These are phyloP conservation scores for Kickxella alabastrina DNA, from an alignment of 192 early-diverging fungal species.

Conservation along the genomic window DNA sequence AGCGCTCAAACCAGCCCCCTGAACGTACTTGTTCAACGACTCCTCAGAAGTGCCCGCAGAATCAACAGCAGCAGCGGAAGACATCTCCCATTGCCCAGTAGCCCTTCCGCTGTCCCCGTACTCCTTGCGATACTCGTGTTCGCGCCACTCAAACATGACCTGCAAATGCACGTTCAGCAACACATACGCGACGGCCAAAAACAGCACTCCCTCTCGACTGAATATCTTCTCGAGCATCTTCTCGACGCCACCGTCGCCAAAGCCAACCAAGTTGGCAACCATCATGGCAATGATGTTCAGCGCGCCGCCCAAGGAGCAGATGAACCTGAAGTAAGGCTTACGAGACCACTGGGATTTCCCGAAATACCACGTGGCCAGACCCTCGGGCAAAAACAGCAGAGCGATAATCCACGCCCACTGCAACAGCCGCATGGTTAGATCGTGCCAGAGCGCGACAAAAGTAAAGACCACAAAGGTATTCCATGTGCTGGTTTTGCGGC, in stretches of 20 bases:
- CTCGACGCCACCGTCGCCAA: slow-evolving; percentile 83
- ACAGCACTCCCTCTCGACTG: slow-evolving; percentile 39
- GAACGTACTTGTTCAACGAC: too few species aligned
- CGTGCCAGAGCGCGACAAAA: slow-evolving; percentile 98
- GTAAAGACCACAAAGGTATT: slow-evolving; percentile 89
- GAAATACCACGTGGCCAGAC: slow-evolving; percentile 55
- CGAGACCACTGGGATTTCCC: slow-evolving; percentile 24
- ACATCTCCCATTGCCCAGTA: too few species aligned
- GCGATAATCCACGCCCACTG: slow-evolving; percentile 92
- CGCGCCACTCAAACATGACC: slow-evolving; percentile 79
- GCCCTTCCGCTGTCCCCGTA: slow-evolving; percentile 3
- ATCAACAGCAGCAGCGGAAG: too few species aligned
- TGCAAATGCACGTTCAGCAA: slow-evolving; percentile 64
- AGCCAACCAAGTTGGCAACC: slow-evolving; percentile 94
- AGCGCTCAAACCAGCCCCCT: slow-evolving; percentile 2
- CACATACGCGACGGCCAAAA: slow-evolving; percentile 50
- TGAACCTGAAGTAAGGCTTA: slow-evolving; percentile 62
- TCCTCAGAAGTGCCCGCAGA: too few species aligned
- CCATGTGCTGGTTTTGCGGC: slow-evolving; percentile 60
- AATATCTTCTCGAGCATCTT: slow-evolving; percentile 68
- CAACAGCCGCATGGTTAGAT: slow-evolving; percentile 76
- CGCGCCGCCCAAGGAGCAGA: slow-evolving; percentile 78
- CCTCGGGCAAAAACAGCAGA: slow-evolving; percentile 84
- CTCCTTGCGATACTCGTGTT: slow-evolving; percentile 59
- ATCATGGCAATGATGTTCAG: slow-evolving; percentile 94